Conservation (phyloP, 345 rosid genomes). For the Eutrema yunnanense region DNA sequence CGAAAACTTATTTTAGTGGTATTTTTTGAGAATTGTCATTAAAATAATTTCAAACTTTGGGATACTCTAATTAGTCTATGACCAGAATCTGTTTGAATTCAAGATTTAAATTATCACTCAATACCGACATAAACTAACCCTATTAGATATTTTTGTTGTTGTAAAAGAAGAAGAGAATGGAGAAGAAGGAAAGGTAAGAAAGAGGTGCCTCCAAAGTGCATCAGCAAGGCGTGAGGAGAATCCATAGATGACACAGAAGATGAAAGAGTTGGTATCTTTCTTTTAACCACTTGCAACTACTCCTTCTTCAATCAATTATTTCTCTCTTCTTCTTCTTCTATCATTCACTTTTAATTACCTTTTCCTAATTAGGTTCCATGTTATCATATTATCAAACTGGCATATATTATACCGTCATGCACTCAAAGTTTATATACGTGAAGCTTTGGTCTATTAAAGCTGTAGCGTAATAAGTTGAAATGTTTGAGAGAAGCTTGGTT, state of each 20-base stretch:
- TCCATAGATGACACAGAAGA: constrained; percentile 25
- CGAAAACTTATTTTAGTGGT: too few species aligned
- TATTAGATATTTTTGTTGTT: neutral
- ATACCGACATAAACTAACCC: neutral
- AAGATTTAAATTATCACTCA: neutral
- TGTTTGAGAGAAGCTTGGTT: neutral
- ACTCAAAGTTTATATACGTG: constrained; percentile 10
- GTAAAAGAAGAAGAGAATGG: neutral
- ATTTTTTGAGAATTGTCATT: neutral
- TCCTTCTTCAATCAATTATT: neutral
- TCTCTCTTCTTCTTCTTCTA: neutral
- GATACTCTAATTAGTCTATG: neutral
- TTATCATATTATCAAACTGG: neutral
- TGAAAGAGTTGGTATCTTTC: constrained; percentile 25
- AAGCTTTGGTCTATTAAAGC: constrained; percentile 1
- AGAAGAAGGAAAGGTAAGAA: constrained; percentile 23
- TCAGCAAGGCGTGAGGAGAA: constrained; percentile 25
- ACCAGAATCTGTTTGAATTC: neutral
- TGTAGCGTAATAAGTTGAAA: neutral
- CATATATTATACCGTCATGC: constrained; percentile 3
- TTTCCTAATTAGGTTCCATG: neutral
- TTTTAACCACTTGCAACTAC: constrained; percentile 27
- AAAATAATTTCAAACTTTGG: neutral
- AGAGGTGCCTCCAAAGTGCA: constrained; percentile 21
- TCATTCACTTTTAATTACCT: constrained; percentile 3